A percentile compares a stretch with the other conserved stretches of the same genome.
Evolutionary conservation across 2,329 filamentous ascomycete genomes (phyloP).

Genomic region (Xylaria sp.): DNA sequence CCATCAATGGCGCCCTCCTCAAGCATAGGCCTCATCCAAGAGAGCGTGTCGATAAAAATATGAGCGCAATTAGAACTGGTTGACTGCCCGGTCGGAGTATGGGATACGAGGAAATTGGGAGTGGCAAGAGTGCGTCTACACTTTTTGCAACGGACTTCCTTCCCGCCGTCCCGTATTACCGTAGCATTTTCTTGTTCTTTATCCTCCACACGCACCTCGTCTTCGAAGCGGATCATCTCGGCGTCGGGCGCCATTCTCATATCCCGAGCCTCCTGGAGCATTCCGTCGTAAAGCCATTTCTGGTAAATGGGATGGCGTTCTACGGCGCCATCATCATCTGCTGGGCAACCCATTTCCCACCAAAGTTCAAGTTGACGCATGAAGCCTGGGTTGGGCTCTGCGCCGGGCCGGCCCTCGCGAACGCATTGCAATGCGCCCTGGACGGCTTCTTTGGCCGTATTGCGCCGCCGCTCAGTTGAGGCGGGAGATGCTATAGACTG

Average conservation of each 20-base stretch:
- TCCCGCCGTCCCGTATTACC: constrained; percentile 52
- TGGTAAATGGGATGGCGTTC: constrained; percentile 82
- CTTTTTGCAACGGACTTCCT: constrained; percentile 87
- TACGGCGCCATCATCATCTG: constrained; percentile 61
- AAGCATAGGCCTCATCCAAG: constrained; percentile 91
- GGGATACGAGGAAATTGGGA: constrained; percentile 72
- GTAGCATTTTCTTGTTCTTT: constrained; percentile 54
- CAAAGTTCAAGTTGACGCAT: constrained; percentile 89
- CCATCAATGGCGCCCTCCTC: constrained; percentile 85
- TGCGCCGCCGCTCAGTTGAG: constrained; percentile 53
- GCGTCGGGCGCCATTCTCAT: constrained; percentile 82
- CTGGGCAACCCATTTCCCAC: constrained; percentile 85
- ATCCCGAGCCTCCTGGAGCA: constrained; percentile 69
- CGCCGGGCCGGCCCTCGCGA: constrained; percentile 76
- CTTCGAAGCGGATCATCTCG: constrained; percentile 82
- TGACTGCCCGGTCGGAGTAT: constrained; percentile 56
- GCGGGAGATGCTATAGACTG: constrained; percentile 58
- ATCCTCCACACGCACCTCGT: constrained; percentile 60
- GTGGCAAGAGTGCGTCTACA: constrained; percentile 76
- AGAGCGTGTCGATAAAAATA: constrained; percentile 89
- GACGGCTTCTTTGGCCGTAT: constrained; percentile 62
- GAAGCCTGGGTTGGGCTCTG: constrained; percentile 92
- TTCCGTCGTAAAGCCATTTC: constrained; percentile 70
- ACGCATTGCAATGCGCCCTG: constrained; percentile 74
- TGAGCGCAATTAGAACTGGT: constrained; percentile 73